Percentiles rank a stretch among this genome's conserved stretches.
phyloP scores from a whole-genome alignment of 2,329 filamentous ascomycete genomes.

The Fusarium albidum region DNA sequence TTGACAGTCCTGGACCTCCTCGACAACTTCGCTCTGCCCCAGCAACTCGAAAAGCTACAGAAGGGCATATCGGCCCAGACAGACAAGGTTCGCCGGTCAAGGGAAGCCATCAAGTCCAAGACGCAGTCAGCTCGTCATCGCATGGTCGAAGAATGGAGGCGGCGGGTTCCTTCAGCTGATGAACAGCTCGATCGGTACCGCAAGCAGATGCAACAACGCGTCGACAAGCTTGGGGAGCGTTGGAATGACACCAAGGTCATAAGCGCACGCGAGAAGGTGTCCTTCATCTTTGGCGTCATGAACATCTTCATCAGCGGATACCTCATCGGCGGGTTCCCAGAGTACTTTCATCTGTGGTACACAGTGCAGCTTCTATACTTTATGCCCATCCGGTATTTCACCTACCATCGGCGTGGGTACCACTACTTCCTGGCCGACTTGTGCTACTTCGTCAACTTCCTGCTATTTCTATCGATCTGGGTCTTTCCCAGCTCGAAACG shows the following conservation, averaged over 20 bases:
- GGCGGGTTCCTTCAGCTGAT: conserved; percentile 83
- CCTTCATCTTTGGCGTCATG: conserved; percentile 94
- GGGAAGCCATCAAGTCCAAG: conserved; percentile 79
- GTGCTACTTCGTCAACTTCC: conserved; percentile 97
- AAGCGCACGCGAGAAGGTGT: conserved; percentile 89
- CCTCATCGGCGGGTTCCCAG: conserved; percentile 83
- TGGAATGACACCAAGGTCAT: conserved; percentile 94
- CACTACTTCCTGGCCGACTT: conserved; percentile 98
- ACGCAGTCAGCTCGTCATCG: conserved; percentile 83
- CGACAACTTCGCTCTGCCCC: conserved; percentile 90
- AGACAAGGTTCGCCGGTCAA: conserved; percentile 83
- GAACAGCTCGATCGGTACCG: conserved; percentile 93
- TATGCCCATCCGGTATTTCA: conserved; percentile 94
- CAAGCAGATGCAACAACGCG: conserved; percentile 83
- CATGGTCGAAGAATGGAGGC: conserved; percentile 92
- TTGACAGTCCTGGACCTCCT: conserved; percentile 92
- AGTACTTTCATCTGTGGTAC: conserved; percentile 94
- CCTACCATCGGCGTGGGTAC: conserved; percentile 89
- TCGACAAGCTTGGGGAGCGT: conserved; percentile 83
- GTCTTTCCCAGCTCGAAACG: conserved; percentile 89
- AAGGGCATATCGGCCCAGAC: conserved; percentile 82
- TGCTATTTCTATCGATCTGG: conserved; percentile 86
- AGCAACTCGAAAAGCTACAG: conserved; percentile 91
- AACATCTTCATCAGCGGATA: conserved; percentile 98
- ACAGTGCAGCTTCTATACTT: conserved; percentile 88